Evolutionary conservation across 1,284 basidiomycete genomes (phyloP).

Genomic region (Ceratobasidium sp.): DNA sequence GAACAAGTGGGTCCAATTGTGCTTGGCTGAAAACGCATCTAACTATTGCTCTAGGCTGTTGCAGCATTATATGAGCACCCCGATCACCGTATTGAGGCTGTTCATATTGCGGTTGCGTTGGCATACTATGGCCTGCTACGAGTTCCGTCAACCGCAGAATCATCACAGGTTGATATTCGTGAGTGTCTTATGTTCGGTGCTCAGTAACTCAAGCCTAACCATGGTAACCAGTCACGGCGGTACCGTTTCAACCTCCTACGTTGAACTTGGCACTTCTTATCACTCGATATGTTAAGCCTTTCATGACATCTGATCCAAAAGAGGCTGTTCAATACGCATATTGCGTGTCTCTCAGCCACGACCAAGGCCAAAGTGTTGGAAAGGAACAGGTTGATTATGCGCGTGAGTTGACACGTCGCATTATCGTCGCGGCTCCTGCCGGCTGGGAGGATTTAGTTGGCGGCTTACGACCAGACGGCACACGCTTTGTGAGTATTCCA

Average conservation of each 20-base stretch:
- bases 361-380: constrained; percentile 75
- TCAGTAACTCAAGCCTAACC: constrained; percentile 7
- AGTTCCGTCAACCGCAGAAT: constrained; percentile 79
- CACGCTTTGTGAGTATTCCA: constrained; percentile 74
- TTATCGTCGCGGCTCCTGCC: constrained; percentile 87
- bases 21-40: constrained; percentile 26
- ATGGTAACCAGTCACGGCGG: constrained; percentile 65
- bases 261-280: constrained; percentile 88
- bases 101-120: constrained; percentile 92
- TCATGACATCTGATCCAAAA: constrained; percentile 90
- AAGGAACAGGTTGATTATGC: constrained; percentile 85
- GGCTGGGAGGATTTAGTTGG: constrained; percentile 92
- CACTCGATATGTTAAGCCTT: constrained; percentile 92
- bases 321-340: constrained; percentile 97
- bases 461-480: constrained; percentile 88
- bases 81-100: constrained; percentile 91
- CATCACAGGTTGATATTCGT: constrained; percentile 85
- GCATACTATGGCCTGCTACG: constrained; percentile 94
- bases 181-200: constrained; percentile 53
- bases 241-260: constrained; percentile 69
- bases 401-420: constrained; percentile 87
- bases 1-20: constrained; percentile 71
- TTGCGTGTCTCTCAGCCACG: constrained; percentile 83
- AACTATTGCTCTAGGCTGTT: constrained; percentile 69
- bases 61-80: constrained; percentile 89